These are phyloP conservation scores for Ceriops zippeliana DNA, from an alignment of 345 rosid species.

Conservation along the genomic window DNA sequence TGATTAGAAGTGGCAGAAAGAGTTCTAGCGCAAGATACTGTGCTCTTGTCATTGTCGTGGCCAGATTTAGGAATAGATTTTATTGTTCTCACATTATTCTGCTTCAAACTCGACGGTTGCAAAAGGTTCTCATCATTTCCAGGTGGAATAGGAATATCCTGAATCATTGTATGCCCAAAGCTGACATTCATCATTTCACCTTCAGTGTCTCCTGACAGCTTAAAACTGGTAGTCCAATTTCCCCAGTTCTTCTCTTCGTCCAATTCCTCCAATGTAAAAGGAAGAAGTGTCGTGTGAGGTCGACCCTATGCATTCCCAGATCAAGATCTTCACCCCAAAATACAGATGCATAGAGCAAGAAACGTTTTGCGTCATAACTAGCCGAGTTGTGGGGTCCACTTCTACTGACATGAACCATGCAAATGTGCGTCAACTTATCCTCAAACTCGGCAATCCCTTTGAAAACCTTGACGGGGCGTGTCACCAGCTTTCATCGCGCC, in stretches of 20 bases:
- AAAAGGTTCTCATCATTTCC: slow-evolving; percentile 34
- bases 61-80: slow-evolving; percentile 35
- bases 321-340: slow-evolving; percentile 67
- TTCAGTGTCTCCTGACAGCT: slow-evolving; percentile 68
- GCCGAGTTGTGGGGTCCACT: slow-evolving; percentile 87
- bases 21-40: no score
- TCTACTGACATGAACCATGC: slow-evolving; percentile 73
- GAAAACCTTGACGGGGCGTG: slow-evolving; percentile 55
- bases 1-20: no score
- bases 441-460: slow-evolving; percentile 67
- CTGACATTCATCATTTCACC: slow-evolving; percentile 77
- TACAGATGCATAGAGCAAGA: slow-evolving; percentile 64
- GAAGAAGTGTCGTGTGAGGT: slow-evolving; percentile 81
- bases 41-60: slow-evolving; percentile 36
- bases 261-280: slow-evolving; percentile 84
- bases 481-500: slow-evolving; percentile 63
- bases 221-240: slow-evolving; percentile 87
- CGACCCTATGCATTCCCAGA: slow-evolving; percentile 92
- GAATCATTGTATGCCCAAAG: slow-evolving; percentile 68
- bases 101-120: slow-evolving; percentile 34
- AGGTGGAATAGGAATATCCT: slow-evolving; percentile 40
- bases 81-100: slow-evolving; percentile 28
- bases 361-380: slow-evolving; percentile 90
- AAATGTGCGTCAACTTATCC: slow-evolving; percentile 65
- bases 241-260: slow-evolving; percentile 87